A percentile compares a stretch with the other conserved stretches of the same genome.
Evolutionary conservation across 139 green algal species (phyloP).

Genomic region (Monoraphidium neglectum): DNA sequence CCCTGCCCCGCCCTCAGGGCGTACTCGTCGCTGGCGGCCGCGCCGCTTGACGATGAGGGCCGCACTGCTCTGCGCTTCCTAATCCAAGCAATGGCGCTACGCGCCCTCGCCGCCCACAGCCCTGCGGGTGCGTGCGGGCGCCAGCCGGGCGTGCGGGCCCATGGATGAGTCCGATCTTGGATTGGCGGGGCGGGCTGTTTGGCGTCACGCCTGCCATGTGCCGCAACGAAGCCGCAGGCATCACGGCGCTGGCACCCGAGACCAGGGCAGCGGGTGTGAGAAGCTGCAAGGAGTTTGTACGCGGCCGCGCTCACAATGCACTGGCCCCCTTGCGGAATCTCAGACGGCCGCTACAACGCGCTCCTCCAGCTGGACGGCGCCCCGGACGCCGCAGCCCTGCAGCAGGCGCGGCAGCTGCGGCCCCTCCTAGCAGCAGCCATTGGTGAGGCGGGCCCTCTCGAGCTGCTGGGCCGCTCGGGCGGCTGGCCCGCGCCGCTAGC

Average conservation of each 20-base stretch:
- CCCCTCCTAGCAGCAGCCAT: constrained; percentile 31
- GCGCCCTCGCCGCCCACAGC: background rate
- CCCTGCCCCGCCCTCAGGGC: constrained; percentile 24
- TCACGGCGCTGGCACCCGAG: background rate
- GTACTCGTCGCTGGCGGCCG: constrained; percentile 17
- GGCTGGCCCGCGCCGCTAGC: background rate
- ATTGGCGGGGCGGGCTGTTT: too few relatives aligned
- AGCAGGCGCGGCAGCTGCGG: constrained; percentile 12
- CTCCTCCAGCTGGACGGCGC: constrained; percentile 33
- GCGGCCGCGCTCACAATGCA: too few relatives aligned
- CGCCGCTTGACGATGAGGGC: constrained; percentile 5
- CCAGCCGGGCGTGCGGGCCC: background rate
- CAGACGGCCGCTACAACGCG: constrained; percentile 4
- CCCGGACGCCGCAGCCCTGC: constrained; percentile 4
- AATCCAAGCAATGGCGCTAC: constrained; percentile 38
- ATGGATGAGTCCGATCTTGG: too few relatives aligned
- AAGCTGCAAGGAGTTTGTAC: too few relatives aligned
- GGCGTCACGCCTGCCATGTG: background rate
- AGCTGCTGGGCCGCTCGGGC: background rate
- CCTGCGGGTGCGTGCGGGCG: background rate
- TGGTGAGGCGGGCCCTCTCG: background rate
- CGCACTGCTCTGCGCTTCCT: constrained; percentile 37
- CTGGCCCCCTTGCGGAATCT: too few relatives aligned
- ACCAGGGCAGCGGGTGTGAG: background rate
- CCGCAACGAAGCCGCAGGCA: background rate